Percentiles rank a stretch among this genome's conserved stretches.
phyloP scores from a whole-genome alignment of 345 rosid species.

The Populus euphratica region DNA sequence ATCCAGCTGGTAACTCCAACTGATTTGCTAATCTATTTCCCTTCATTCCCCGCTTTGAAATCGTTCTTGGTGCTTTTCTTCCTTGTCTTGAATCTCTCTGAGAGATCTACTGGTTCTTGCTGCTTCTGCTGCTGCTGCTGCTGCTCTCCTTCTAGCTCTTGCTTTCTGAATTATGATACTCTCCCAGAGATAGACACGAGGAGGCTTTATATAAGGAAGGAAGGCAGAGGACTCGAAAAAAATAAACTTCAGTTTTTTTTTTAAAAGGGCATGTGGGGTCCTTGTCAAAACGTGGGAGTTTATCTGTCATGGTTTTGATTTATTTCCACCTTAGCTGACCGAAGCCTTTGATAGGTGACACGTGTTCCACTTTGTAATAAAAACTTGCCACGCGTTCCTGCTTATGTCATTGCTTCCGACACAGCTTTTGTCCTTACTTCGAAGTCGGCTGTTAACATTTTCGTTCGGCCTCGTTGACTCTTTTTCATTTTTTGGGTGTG shows the following conservation, averaged over 20 bases:
- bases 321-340: slow-evolving; percentile 1
- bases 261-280: background rate
- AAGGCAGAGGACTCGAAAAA: too few relatives aligned
- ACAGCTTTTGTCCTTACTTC: slow-evolving; percentile 2
- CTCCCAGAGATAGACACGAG: background rate
- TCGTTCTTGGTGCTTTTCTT: background rate
- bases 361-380: background rate
- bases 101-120: background rate
- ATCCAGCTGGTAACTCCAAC: slow-evolving; percentile 74
- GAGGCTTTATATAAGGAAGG: slow-evolving; percentile 7
- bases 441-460: slow-evolving; percentile 8
- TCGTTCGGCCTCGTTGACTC: slow-evolving; percentile 11
- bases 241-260: too few relatives aligned
- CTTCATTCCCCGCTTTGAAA: slow-evolving; percentile 28
- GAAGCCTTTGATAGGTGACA: background rate
- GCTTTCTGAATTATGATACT: background rate
- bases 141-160: background rate
- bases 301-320: background rate
- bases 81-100: background rate
- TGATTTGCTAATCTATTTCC: slow-evolving; percentile 14
- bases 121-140: background rate
- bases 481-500: background rate
- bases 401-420: slow-evolving; percentile 39
- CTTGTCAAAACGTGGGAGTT: slow-evolving; percentile 14
- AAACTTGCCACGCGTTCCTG: background rate